A percentile compares a stretch with the other conserved stretches of the same genome.
Conservation (phyloP, 2,329 filamentous ascomycete genomes). For the Sporothrix dimorphospora region DNA sequence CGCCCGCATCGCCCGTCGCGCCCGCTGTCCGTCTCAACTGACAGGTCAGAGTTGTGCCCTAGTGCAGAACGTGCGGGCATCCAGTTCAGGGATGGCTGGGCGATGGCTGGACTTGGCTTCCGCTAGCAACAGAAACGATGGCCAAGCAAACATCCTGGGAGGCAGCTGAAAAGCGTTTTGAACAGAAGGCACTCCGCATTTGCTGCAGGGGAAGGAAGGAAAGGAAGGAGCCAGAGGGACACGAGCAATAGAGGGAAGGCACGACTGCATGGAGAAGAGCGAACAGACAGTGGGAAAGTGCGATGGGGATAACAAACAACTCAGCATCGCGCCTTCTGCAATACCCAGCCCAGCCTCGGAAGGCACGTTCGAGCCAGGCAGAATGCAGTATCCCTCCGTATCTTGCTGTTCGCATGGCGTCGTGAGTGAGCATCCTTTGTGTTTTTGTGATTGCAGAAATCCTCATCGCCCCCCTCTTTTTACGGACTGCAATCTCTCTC, state of each 20-base stretch:
- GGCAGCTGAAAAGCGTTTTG: background rate
- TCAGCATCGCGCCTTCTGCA: background rate
- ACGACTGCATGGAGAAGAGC: background rate
- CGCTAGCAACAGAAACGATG: background rate
- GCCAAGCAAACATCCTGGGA: conserved; percentile 1
- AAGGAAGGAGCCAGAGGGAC: background rate
- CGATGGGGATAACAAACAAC: background rate
- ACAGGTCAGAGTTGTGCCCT: conserved; percentile 18
- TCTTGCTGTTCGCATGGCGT: background rate
- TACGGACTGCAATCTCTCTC: conserved; percentile 6
- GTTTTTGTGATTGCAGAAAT: background rate
- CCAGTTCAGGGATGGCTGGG: background rate
- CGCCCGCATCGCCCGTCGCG: conserved; percentile 23
- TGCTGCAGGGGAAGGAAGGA: too few species aligned
- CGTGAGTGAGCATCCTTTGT: background rate
- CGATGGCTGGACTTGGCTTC: conserved; percentile 6
- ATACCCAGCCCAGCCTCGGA: conserved; percentile 1
- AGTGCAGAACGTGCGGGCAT: conserved; percentile 7
- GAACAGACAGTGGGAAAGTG: background rate
- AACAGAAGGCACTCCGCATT: background rate
- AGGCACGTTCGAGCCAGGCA: conserved; percentile 18
- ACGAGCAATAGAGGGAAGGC: background rate
- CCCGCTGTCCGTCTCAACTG: conserved; percentile 22
- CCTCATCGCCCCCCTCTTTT: background rate
- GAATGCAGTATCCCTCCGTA: conserved; percentile 15